phyloP scores from a whole-genome alignment of 2,329 filamentous ascomycete species.

The Xylariaceae sp. region DNA sequence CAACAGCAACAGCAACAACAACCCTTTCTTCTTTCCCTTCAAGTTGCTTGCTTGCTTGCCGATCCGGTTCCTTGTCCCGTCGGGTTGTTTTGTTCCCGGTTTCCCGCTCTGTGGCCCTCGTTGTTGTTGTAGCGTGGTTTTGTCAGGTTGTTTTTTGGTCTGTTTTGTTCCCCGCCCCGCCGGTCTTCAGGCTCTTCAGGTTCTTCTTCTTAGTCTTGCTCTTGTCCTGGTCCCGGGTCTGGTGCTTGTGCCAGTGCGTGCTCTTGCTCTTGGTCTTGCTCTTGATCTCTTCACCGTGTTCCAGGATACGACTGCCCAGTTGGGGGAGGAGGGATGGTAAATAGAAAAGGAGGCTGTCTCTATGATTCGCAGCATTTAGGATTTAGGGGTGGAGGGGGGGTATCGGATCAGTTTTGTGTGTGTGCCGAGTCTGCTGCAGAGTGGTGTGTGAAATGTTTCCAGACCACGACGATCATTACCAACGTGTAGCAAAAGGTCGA shows the following conservation, averaged over 20 bases:
- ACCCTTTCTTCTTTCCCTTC: no score
- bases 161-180: no score
- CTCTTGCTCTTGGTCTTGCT: not conserved
- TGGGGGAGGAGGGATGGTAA: conserved; percentile 18
- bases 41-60: no score
- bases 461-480: conserved; percentile 30
- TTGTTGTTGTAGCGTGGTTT: no score
- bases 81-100: no score
- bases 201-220: not conserved
- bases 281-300: not conserved
- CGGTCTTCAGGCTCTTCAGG: not conserved
- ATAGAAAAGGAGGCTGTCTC: conserved; percentile 17
- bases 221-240: not conserved
- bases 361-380: conserved; percentile 17
- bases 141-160: no score
- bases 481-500: conserved; percentile 13
- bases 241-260: not conserved
- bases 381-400: conserved; percentile 14
- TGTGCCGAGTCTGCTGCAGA: conserved; percentile 22
- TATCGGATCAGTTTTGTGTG: conserved; percentile 26
- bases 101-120: no score
- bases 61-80: no score
- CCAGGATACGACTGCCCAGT: conserved; percentile 4
- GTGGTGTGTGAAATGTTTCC: conserved; percentile 24
- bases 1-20: no score